Evolutionary conservation across 2,329 filamentous ascomycete genomes (phyloP).

Genomic region (Simplicillium sp.): DNA sequence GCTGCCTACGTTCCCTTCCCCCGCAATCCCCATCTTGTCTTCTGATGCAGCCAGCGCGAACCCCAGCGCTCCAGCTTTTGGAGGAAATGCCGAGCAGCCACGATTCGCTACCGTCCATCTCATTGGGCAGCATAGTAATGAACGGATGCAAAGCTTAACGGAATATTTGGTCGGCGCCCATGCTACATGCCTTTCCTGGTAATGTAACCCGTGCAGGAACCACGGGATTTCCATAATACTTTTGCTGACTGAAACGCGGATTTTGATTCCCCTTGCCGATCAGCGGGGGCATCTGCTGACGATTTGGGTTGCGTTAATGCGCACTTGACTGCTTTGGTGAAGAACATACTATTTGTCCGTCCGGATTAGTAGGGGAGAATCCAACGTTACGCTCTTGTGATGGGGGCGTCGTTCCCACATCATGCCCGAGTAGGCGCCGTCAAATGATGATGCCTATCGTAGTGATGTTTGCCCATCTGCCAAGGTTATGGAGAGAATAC

Average conservation of each 20-base stretch:
- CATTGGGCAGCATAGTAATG: too few species aligned
- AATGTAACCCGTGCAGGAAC: conserved; percentile 2
- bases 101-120: too few species aligned
- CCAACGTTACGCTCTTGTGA: conserved; percentile 8
- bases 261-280: conserved; percentile 1
- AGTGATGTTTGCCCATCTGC: conserved; percentile 2
- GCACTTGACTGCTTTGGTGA: not conserved
- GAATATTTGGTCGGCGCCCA: not conserved
- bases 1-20: too few species aligned
- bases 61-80: too few species aligned
- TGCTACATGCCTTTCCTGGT: conserved; percentile 5
- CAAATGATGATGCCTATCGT: not conserved
- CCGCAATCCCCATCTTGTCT: too few species aligned
- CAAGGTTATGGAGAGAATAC: conserved; percentile 1
- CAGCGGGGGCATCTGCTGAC: conserved; percentile 1
- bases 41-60: too few species aligned
- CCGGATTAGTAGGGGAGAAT: not conserved
- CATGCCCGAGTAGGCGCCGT: not conserved
- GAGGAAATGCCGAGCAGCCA: too few species aligned
- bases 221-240: not conserved
- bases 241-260: conserved; percentile 4
- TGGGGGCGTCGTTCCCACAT: not conserved
- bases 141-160: too few species aligned
- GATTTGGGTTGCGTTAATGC: not conserved
- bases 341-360: not conserved